These are phyloP conservation scores for Fusarium haematococcum DNA, from an alignment of 2,329 filamentous ascomycete genomes.

Conservation along the genomic window DNA sequence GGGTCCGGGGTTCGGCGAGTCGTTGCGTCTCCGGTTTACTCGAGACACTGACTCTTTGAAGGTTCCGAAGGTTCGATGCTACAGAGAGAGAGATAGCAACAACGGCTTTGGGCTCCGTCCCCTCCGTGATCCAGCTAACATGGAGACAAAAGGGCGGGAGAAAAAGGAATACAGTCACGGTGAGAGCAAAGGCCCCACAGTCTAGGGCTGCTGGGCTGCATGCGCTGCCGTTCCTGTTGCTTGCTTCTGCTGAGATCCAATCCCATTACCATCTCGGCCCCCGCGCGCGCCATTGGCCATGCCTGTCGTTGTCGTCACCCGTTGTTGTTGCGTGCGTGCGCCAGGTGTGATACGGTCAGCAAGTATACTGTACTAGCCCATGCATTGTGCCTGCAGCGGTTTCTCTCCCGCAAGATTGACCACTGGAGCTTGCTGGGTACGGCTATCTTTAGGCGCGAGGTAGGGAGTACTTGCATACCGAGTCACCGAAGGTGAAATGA, in stretches of 20 bases:
- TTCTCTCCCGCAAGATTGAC: not conserved
- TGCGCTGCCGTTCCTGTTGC: slow-evolving; percentile 25
- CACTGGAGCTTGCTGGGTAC: not conserved
- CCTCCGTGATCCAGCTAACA: not conserved
- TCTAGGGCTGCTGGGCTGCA: slow-evolving; percentile 9
- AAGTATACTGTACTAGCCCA: not conserved
- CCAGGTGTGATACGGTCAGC: slow-evolving; percentile 30
- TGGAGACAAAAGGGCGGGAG: not conserved
- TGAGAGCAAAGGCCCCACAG: slow-evolving; percentile 7
- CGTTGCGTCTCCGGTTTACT: slow-evolving; percentile 2
- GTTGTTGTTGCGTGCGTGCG: slow-evolving; percentile 5
- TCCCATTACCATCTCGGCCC: slow-evolving; percentile 26
- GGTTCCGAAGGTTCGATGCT: not conserved
- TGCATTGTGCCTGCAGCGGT: slow-evolving; percentile 21
- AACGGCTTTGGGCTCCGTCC: not conserved
- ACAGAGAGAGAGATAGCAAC: not conserved
- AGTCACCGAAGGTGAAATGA: slow-evolving; percentile 26
- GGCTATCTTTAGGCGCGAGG: slow-evolving; percentile 22
- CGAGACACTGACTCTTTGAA: slow-evolving; percentile 9
- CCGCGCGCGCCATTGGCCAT: not conserved
- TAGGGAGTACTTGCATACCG: slow-evolving; percentile 19
- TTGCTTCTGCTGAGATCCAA: slow-evolving; percentile 38
- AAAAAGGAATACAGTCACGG: slow-evolving; percentile 11
- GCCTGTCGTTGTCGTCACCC: slow-evolving; percentile 15
- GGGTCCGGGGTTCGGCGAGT: slow-evolving; percentile 11